phyloP scores from a whole-genome alignment of 441 rosid species.

The Croton laevigatus region DNA sequence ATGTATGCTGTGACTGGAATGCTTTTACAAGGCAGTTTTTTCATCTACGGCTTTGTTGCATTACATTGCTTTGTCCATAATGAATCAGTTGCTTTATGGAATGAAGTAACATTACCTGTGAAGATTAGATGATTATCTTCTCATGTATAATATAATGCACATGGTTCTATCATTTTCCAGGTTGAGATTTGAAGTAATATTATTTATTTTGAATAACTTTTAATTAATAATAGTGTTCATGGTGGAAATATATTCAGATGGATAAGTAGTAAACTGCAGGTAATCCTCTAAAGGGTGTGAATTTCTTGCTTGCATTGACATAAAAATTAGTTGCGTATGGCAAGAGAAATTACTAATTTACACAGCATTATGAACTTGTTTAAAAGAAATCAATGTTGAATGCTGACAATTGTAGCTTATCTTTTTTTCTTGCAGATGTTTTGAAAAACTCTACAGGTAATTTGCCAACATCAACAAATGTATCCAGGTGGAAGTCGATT shows the following conservation, averaged over 20 bases:
- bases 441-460: constrained; percentile 38
- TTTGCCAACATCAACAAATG: constrained; percentile 33
- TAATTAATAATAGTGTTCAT: not conserved
- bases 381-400: constrained; percentile 8
- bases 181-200: not conserved
- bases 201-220: not conserved
- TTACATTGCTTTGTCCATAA: not conserved
- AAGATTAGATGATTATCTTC: not conserved
- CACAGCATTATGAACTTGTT: not conserved
- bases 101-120: not conserved
- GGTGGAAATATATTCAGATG: not conserved
- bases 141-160: constrained; percentile 4
- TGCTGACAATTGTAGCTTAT: constrained; percentile 1
- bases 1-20: not conserved
- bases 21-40: too few species aligned
- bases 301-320: not conserved
- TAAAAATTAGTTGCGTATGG: constrained; percentile 1
- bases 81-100: not conserved
- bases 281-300: not conserved
- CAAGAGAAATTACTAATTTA: not conserved
- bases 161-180: not conserved
- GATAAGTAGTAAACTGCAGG: not conserved
- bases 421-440: constrained; percentile 47
- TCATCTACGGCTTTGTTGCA: not conserved
- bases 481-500: constrained; percentile 75